Evolutionary conservation across 2,329 filamentous ascomycete species (phyloP), one percentile per base, ranked within the genome.

Genomic region (Hyphodiscus sp.): DNA sequence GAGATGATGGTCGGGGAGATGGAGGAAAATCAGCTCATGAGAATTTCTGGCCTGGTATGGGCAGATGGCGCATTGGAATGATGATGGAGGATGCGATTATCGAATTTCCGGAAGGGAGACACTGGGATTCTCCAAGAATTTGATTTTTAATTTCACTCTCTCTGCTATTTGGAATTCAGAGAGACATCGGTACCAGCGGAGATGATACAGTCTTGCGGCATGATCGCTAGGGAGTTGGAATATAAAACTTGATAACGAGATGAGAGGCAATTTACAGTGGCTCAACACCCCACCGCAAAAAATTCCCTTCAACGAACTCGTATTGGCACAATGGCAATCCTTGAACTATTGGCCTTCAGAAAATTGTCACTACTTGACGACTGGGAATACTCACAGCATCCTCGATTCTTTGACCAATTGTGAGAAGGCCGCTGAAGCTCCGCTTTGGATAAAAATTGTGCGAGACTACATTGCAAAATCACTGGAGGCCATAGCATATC

Each of bases 371-470:
- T n/a, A n/a, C n/a, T n/a, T 42, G 18, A 3, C 15, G 10, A 11
- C 6, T 4, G 41, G 15, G 18, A 45, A 23, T 45, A 45, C 20
- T n/a, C 43, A 19, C 13, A 19, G 16, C 1, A 78, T 79, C 0
- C 58, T 80, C 77, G 49, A 81, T 68, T 1, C 71, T 71, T 11
- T 65, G 59, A 8, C 74, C 77, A 16, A 70, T 71, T 1, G 77
- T 78, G 50, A 80, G 63, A 20, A 80, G 65, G 0, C 78, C 77
- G n/a, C n/a, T n/a, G n/a, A n/a, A n/a, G n/a, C n/a, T n/a, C n/a
- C n/a, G n/a, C n/a, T n/a, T n/a, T n/a, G n/a, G n/a, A n/a, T n/a
- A n/a, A n/a, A n/a, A n/a, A n/a, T n/a, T n/a, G n/a, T n/a, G n/a
- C n/a, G n/a, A n/a, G n/a, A n/a, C n/a, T n/a, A n/a, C n/a, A n/a